Conservation (phyloP, 108 stramenopile genomes). For the Nitzschia sp. region DNA sequence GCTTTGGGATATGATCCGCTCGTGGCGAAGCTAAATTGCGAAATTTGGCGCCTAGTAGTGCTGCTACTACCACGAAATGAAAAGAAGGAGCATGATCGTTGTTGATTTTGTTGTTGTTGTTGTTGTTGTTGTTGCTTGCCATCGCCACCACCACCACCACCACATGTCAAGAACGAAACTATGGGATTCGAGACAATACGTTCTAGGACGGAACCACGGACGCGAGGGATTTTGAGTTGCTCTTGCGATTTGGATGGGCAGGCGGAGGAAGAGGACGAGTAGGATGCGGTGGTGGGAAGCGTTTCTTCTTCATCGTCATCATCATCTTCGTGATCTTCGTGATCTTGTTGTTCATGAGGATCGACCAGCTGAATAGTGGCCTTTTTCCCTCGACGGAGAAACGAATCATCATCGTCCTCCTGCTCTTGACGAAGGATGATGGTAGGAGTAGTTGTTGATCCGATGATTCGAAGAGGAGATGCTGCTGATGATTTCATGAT, state of each 20-base stretch:
- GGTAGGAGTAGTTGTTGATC: no score
- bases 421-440: no score
- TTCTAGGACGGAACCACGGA: conserved; percentile 1
- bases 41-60: neutral
- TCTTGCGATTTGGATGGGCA: neutral
- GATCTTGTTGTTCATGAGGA: neutral
- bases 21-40: neutral
- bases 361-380: conserved; percentile 2
- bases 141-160: neutral
- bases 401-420: no score
- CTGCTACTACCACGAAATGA: neutral
- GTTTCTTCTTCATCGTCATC: neutral
- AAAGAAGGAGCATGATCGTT: no score
- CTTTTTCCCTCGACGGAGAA: conserved; percentile 17
- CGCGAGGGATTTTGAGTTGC: neutral
- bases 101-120: no score
- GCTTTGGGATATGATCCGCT: neutral
- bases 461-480: no score
- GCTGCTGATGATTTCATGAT: no score
- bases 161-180: conserved; percentile 11
- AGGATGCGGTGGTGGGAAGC: neutral
- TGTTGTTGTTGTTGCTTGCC: no score
- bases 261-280: neutral
- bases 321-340: neutral
- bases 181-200: conserved; percentile 11